Conservation (phyloP, 352 stramenopile genomes). For the Globisporangium okanoganense region DNA sequence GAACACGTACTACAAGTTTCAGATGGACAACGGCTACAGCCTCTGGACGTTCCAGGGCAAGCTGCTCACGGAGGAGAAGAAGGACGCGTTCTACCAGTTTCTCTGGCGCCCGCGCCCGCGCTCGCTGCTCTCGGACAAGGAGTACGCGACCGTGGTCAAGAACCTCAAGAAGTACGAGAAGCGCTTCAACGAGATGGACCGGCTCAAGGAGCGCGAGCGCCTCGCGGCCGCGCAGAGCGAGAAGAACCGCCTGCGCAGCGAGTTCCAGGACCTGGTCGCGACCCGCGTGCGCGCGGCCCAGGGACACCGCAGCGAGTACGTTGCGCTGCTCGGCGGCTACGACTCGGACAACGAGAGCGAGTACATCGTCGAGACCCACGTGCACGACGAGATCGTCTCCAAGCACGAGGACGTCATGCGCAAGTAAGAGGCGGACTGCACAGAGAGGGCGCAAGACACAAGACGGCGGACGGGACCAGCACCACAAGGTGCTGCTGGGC, state of each 20-base stretch:
- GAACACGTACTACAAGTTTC: conserved; percentile 95
- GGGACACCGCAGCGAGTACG: conserved; percentile 49
- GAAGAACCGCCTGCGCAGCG: conserved; percentile 61
- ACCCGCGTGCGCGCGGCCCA: conserved; percentile 27
- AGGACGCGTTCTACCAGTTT: conserved; percentile 97
- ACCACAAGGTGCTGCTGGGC: background rate
- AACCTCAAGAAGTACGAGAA: conserved; percentile 98
- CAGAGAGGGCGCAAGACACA: background rate
- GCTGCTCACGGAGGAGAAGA: conserved; percentile 92
- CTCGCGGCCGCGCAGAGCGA: conserved; percentile 56
- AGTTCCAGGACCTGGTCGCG: conserved; percentile 72
- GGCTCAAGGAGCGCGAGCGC: conserved; percentile 78
- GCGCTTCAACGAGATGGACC: conserved; percentile 86
- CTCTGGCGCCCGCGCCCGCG: conserved; percentile 91
- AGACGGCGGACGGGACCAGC: background rate
- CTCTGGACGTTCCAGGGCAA: conserved; percentile 98
- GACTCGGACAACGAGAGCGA: conserved; percentile 81
- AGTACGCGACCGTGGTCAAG: conserved; percentile 95
- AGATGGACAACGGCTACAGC: conserved; percentile 99
- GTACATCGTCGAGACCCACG: conserved; percentile 78
- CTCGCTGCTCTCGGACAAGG: conserved; percentile 89
- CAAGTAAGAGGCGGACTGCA: conserved; percentile 35
- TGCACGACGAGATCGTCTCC: conserved; percentile 69
- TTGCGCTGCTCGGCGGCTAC: conserved; percentile 70
- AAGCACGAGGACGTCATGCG: conserved; percentile 66